These are phyloP conservation scores for Trifolium repens DNA, from an alignment of 306 rosid species.

Conservation along the genomic window DNA sequence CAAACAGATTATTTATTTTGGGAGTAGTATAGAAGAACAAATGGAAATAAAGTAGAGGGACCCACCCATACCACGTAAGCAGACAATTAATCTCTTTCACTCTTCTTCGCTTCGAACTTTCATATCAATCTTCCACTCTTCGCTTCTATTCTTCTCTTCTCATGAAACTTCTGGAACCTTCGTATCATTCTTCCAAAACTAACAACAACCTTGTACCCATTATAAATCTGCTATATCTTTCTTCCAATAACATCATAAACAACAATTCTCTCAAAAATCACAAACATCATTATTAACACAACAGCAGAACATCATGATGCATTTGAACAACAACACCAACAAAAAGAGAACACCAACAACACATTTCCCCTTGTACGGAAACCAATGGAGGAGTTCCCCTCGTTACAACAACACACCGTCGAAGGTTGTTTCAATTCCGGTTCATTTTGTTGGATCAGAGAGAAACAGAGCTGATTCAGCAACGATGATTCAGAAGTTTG, in stretches of 20 bases:
- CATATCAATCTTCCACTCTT: neutral
- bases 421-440: constrained; percentile 66
- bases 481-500: constrained; percentile 60
- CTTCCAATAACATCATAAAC: neutral
- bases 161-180: constrained; percentile 58
- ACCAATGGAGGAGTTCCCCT: constrained; percentile 37
- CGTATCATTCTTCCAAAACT: neutral
- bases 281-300: neutral
- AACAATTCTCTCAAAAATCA: neutral
- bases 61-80: constrained; percentile 26
- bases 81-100: neutral
- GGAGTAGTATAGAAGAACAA: no score
- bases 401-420: constrained; percentile 41
- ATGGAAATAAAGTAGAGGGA: neutral
- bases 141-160: neutral
- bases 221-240: neutral
- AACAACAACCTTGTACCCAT: neutral
- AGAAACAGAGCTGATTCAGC: constrained; percentile 45
- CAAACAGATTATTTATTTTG: no score
- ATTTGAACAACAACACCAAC: constrained; percentile 44
- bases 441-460: constrained; percentile 55
- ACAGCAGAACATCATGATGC: neutral
- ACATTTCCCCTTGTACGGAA: constrained; percentile 34
- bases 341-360: neutral
- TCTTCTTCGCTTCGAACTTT: constrained; percentile 41